Evolutionary conservation across 345 rosid genomes (phyloP).

Genomic region (Excoecaria agallocha): DNA sequence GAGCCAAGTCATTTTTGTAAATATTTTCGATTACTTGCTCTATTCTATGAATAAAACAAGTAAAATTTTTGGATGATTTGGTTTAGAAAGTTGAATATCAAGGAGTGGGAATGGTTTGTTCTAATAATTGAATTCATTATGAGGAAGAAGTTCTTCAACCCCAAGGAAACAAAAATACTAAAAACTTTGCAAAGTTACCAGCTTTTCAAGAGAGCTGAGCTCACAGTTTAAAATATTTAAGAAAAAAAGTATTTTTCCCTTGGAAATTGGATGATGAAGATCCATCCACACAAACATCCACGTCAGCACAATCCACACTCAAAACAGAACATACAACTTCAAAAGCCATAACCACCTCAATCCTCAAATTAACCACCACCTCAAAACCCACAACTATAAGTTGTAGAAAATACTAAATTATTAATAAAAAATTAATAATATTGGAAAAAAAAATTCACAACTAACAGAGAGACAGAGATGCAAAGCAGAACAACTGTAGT

Average conservation of each 20-base stretch:
- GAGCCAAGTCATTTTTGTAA: too few species aligned
- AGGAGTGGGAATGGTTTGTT: too few species aligned
- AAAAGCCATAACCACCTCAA: slow-evolving; percentile 1
- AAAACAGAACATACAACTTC: slow-evolving; percentile 1
- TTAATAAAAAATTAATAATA: neutral
- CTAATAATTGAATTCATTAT: too few species aligned
- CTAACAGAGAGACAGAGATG: slow-evolving; percentile 31
- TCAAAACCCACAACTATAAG: neutral
- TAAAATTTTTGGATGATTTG: too few species aligned
- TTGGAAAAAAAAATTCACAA: neutral
- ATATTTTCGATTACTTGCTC: too few species aligned
- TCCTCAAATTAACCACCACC: slow-evolving; percentile 26
- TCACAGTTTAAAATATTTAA: neutral
- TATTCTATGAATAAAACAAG: too few species aligned
- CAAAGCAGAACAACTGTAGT: slow-evolving; percentile 33
- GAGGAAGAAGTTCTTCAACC: too few species aligned
- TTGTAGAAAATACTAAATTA: neutral
- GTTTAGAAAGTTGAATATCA: too few species aligned
- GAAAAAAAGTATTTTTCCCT: neutral
- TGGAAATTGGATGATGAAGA: slow-evolving; percentile 15
- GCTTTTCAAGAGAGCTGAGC: too few species aligned
- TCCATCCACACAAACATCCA: slow-evolving; percentile 24
- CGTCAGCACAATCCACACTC: slow-evolving; percentile 5
- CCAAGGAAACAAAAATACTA: too few species aligned
- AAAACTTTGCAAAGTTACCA: too few species aligned